Evolutionary conservation across 345 rosid species (phyloP).

Genomic region (Lagerstroemia speciosa): DNA sequence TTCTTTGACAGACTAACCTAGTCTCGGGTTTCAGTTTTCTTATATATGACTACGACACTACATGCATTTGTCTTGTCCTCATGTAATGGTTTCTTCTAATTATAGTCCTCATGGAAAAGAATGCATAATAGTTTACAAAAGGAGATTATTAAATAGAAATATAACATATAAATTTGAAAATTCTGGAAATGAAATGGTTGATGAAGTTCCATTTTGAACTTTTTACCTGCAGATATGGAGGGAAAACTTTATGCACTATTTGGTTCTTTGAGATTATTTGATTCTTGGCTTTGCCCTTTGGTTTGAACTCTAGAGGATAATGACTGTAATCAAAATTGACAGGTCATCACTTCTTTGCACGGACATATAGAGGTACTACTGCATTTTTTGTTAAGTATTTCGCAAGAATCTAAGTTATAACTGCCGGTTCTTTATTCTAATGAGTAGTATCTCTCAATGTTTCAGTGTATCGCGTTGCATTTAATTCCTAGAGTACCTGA

Average conservation of each 20-base stretch:
- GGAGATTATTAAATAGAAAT: not conserved
- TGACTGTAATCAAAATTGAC: not conserved
- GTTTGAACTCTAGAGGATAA: not conserved
- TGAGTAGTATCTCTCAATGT: not conserved
- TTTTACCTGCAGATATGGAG: not conserved
- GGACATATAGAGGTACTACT: conserved; percentile 12
- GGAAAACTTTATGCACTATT: not conserved
- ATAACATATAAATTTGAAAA: not conserved
- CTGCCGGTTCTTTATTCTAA: not conserved
- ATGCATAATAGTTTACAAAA: not conserved
- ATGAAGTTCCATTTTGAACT: too few relatives aligned
- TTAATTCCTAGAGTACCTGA: not conserved
- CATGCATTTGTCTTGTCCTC: not conserved
- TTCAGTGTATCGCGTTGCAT: not conserved
- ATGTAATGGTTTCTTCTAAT: not conserved
- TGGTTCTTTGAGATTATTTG: not conserved
- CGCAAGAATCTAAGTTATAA: not conserved
- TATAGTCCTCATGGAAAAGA: not conserved
- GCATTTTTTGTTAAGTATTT: not conserved
- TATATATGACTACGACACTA: not conserved
- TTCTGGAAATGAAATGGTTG: not conserved
- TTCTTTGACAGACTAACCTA: not conserved
- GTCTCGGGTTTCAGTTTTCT: not conserved
- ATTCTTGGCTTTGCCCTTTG: not conserved
- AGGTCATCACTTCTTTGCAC: conserved; percentile 18